phyloP scores from a whole-genome alignment of 208 protist genomes.

The Leishmania major region DNA sequence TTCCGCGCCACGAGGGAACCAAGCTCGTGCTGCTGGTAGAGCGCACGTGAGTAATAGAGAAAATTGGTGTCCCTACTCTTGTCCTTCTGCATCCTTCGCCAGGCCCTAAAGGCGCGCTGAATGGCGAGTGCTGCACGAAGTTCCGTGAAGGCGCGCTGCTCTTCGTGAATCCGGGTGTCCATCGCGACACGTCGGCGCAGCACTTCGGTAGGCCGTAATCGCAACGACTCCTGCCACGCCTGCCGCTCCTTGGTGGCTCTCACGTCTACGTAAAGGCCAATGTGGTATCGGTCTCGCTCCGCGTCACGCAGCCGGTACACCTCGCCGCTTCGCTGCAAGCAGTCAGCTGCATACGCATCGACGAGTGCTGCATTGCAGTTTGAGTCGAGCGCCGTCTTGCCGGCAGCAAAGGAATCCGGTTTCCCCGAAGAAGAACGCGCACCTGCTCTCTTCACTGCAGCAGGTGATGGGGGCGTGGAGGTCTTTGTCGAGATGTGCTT shows the following conservation, averaged over 20 bases:
- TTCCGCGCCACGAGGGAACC: conserved; percentile 31
- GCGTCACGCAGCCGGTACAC: conserved; percentile 34
- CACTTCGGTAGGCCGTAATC: conserved; percentile 55
- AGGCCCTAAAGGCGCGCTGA: conserved; percentile 62
- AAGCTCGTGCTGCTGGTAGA: conserved; percentile 59
- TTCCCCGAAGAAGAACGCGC: too few relatives aligned
- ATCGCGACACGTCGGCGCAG: conserved; percentile 44
- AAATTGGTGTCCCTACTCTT: conserved; percentile 41
- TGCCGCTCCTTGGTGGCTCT: conserved; percentile 48
- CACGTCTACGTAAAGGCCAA: conserved; percentile 55
- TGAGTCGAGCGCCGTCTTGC: background rate
- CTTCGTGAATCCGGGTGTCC: conserved; percentile 35
- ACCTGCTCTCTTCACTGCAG: background rate
- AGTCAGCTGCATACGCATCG: conserved; percentile 31
- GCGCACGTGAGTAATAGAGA: conserved; percentile 40
- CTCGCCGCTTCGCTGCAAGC: conserved; percentile 24
- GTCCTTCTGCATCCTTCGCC: conserved; percentile 48
- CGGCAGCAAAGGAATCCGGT: background rate
- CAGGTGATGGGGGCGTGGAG: background rate
- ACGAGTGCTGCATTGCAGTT: background rate
- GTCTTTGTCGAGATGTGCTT: background rate
- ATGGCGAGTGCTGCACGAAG: conserved; percentile 60
- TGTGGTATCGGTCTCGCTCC: conserved; percentile 61
- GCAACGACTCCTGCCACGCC: conserved; percentile 47
- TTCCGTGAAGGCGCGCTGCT: conserved; percentile 36